Base-by-base conservation (phyloP, 345 rosid genomes). In the Arabis hirsuta region DNA sequence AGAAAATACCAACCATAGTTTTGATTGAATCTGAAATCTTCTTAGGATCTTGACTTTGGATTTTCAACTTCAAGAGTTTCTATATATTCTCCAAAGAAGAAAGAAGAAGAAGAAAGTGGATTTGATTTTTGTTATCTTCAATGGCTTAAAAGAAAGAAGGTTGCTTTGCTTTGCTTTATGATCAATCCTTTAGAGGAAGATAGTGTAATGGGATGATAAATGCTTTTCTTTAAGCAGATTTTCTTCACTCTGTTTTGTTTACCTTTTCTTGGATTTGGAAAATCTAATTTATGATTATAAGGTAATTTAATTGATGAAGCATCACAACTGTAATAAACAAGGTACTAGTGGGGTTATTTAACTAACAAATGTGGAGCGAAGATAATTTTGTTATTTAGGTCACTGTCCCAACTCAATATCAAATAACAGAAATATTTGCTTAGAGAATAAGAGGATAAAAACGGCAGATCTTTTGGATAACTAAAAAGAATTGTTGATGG, bases 1-100 rank as follows among this genome's bases (percentile, higher is more conserved):
- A 87, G 81, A 91, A 94, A 63, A 94, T 68, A 76, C 98, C 95
- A 81, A 94, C 98, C 98, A 91, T 94, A 50, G 51, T 66, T 36
- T 55, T 68, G 31, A 74, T 52, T 52, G 50, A 67, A 58, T 67
- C 67, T 48, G 55, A 73, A 64, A n/a, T 9, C 41, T 46, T 60
- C 50, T 39, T 14, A 4, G 2, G 22, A 52, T 67, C 20, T 68
- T 61, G 58, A 75, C 46, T 61, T 52, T 44, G 7, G 32, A 19
- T 1, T 27, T 59, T 41, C 16, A 22, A 22, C 24, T 27, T 31
- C 14, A 38, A 68, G 74, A 69, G 4, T 19, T 36, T 19, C 12
- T 65, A 65, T 20, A 41, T 39, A 62, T 2, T 46, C 67, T 46
- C 16, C 38, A 52, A 42, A 67, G 62, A 32, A 54, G 41, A 55